Conservation (phyloP, 2,329 filamentous ascomycete genomes). For the Aspergillus melleus region DNA sequence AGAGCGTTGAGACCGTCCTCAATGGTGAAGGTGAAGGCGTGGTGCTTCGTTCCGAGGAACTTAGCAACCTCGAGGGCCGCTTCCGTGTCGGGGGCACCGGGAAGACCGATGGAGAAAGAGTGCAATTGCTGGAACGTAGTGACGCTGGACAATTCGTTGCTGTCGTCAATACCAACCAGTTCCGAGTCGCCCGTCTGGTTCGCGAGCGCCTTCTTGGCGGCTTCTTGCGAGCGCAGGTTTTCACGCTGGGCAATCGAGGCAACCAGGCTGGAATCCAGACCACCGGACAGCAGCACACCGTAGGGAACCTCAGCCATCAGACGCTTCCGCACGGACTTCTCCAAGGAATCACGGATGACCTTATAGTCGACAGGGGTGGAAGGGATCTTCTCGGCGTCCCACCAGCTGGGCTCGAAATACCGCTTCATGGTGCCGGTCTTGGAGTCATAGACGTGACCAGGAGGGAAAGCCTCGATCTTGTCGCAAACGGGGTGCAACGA, state of each 20-base stretch:
- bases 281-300: constrained; percentile 91
- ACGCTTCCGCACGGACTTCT: constrained; percentile 90
- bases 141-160: constrained; percentile 83
- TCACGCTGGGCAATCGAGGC: constrained; percentile 95
- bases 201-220: constrained; percentile 50
- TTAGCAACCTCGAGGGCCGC: constrained; percentile 91
- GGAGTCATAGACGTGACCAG: constrained; percentile 94
- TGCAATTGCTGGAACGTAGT: constrained; percentile 93
- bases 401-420: constrained; percentile 93
- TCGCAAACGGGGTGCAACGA: constrained; percentile 91
- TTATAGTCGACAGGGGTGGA: constrained; percentile 80
- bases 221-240: constrained; percentile 72
- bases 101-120: constrained; percentile 97
- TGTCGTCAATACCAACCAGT: constrained; percentile 91
- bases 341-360: constrained; percentile 75
- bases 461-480: constrained; percentile 90
- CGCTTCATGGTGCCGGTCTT: constrained; percentile 79
- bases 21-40: constrained; percentile 97
- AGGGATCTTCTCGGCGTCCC: constrained; percentile 78
- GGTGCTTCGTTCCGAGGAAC: constrained; percentile 96
- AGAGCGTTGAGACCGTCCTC: constrained; percentile 96
- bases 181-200: constrained; percentile 51
- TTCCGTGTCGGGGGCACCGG: constrained; percentile 86
- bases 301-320: constrained; percentile 99
- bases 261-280: constrained; percentile 91